These are phyloP conservation scores for Lyophyllum decastes DNA, from an alignment of 768 basidiomycete genomes.

Conservation along the genomic window DNA sequence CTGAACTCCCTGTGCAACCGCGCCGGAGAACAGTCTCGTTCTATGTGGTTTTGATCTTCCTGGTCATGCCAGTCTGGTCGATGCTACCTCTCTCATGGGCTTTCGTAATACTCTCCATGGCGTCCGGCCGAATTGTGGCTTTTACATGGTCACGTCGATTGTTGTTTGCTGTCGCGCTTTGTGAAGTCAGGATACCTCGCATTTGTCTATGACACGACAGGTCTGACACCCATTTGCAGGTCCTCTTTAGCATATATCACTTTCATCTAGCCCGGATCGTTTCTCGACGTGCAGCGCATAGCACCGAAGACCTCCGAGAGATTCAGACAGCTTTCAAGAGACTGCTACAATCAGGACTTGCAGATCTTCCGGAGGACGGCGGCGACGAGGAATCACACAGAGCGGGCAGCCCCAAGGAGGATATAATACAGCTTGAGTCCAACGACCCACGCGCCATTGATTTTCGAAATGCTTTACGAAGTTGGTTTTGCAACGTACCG, in stretches of 20 bases:
- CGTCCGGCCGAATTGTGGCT: slow-evolving; percentile 40
- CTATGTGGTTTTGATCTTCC: slow-evolving; percentile 55
- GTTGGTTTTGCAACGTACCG: slow-evolving; percentile 75
- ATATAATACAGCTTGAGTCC: slow-evolving; percentile 53
- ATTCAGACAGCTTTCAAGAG: slow-evolving; percentile 62
- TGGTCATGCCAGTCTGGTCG: slow-evolving; percentile 67
- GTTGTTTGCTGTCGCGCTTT: slow-evolving; percentile 51
- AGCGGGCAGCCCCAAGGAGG: slow-evolving; percentile 64
- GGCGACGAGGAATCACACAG: slow-evolving; percentile 58
- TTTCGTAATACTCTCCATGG: slow-evolving; percentile 54
- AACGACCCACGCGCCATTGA: slow-evolving; percentile 74
- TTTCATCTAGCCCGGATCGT: slow-evolving; percentile 48
- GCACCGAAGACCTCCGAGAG: slow-evolving; percentile 51
- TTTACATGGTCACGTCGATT: slow-evolving; percentile 38
- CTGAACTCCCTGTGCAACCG: slow-evolving; percentile 37
- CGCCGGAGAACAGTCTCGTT: slow-evolving; percentile 50
- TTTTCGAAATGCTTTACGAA: slow-evolving; percentile 67
- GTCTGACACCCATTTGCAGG: slow-evolving; percentile 36
- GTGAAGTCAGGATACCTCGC: slow-evolving; percentile 48
- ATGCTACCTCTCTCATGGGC: slow-evolving; percentile 65
- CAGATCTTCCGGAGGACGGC: slow-evolving; percentile 49
- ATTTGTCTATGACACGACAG: neutral
- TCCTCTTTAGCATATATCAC: slow-evolving; percentile 71
- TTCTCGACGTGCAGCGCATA: slow-evolving; percentile 44
- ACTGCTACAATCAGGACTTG: slow-evolving; percentile 66